Base-by-base conservation (phyloP, 192 early-diverging fungal genomes). In the Cetraspora pellucida region DNA sequence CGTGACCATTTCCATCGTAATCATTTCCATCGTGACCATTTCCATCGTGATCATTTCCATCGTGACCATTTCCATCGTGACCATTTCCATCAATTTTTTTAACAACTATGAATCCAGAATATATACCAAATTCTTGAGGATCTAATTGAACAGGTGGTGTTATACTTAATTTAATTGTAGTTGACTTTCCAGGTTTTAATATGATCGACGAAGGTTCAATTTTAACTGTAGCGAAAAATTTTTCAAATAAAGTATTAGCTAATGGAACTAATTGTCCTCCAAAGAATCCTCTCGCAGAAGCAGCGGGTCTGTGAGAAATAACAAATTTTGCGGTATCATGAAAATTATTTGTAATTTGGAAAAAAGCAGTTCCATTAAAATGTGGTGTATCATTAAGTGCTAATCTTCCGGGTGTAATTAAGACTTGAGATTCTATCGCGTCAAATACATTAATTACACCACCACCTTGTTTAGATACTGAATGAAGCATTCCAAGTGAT, bases 361-460 rank as follows among this genome's bases (percentile, higher is more conserved):
- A 47, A 30, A 60, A 46, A 46, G 78, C 71, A 28, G 76, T 82
- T 8, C 60, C 37, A 16, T 63, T 75, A 23, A 76, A 43, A 76
- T 85, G 75, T 7, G 54, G 77, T 31, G 79, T 81, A 61, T 91
- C 87, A 60, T 86, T 86, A 46, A 93, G 80, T 8, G 87, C 83
- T 45, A 94, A 71, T 10, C 82, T 81, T 11, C 85, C 78, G 1
- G 94, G 93, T 10, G 77, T 79, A 45, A 93, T 78, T 1, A 78
- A 45, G 1, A 83, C 81, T 14, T 86, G 84, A 10, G 90, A 74
- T 10, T 49, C 79, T 55, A 95, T 54, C 4, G 95, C 88, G 28
- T 85, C 73, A 59, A 82, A 85, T 54, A 94, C 77, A 81, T 95
- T 88, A 30, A 97, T 83, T 30, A 96, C 82, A 21, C 96, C 96